These are phyloP conservation scores for Wickerhamiella sorbophila DNA, from an alignment of 805 yeast species.

Conservation along the genomic window DNA sequence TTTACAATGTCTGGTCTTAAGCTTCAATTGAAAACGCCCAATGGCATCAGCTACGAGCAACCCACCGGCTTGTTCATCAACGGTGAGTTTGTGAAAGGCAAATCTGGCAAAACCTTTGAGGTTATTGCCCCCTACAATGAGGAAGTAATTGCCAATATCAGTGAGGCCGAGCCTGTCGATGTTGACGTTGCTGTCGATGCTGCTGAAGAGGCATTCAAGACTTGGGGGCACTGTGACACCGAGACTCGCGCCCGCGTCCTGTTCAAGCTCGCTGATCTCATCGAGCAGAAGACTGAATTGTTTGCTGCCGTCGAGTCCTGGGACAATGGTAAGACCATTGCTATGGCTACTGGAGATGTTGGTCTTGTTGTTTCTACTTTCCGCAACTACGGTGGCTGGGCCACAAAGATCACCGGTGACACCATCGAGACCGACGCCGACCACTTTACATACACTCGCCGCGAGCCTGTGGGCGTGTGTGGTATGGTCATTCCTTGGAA, in stretches of 20 bases:
- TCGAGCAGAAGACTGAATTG: conserved; percentile 57
- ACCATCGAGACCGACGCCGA: conserved; percentile 58
- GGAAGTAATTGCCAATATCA: conserved; percentile 49
- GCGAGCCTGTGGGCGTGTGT: conserved; percentile 89
- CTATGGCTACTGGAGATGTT: conserved; percentile 62
- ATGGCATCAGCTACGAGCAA: conserved; percentile 55
- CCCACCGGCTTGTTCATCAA: conserved; percentile 75
- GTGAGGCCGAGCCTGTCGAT: conserved; percentile 67
- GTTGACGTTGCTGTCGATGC: conserved; percentile 77
- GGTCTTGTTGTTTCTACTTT: conserved; percentile 51
- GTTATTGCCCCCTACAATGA: conserved; percentile 63
- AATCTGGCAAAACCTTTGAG: conserved; percentile 44
- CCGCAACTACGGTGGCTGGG: conserved; percentile 82
- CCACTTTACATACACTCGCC: conserved; percentile 65
- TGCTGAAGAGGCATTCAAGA: conserved; percentile 62
- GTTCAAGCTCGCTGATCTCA: conserved; percentile 57
- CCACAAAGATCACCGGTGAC: conserved; percentile 73
- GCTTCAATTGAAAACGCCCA: conserved; percentile 15
- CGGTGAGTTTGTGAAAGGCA: conserved; percentile 41
- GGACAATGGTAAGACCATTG: conserved; percentile 75
- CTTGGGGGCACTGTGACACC: conserved; percentile 53
- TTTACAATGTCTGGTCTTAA: background rate
- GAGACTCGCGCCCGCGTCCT: conserved; percentile 59
- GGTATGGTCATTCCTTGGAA: conserved; percentile 97
- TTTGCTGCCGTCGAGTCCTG: conserved; percentile 71